Percentiles rank a stretch among this genome's conserved stretches.
phyloP scores from a whole-genome alignment of 352 stramenopile genomes.

The Thalassiosira hispida region DNA sequence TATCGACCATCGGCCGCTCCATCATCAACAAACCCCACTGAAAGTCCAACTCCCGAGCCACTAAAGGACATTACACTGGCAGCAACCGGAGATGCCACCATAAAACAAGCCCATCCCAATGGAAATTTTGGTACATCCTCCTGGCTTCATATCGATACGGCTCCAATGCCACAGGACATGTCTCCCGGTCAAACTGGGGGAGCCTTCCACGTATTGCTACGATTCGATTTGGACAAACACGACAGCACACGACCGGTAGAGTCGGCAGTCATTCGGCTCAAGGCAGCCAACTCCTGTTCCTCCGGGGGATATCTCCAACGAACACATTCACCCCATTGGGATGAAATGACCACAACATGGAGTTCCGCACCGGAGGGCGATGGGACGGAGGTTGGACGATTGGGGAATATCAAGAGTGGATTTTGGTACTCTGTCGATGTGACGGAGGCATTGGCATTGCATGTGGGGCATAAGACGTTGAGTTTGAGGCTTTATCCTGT shows the following conservation, averaged over 20 bases:
- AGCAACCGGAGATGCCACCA: conserved; percentile 33
- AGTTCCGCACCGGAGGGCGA: conserved; percentile 28
- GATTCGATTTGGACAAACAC: conserved; percentile 35
- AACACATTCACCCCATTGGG: conserved; percentile 36
- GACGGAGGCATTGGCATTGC: conserved; percentile 7
- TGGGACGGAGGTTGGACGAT: conserved; percentile 33
- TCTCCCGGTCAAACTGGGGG: background rate
- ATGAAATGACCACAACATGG: conserved; percentile 44
- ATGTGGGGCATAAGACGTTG: conserved; percentile 10
- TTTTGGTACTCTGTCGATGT: conserved; percentile 46
- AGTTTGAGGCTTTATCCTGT: conserved; percentile 42
- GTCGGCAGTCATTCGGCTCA: conserved; percentile 39
- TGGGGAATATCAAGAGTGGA: conserved; percentile 25
- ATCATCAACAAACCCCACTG: background rate
- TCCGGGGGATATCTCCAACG: conserved; percentile 36
- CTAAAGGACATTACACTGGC: conserved; percentile 34
- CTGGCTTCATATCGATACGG: conserved; percentile 38
- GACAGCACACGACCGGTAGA: conserved; percentile 20
- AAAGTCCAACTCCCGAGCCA: conserved; percentile 11
- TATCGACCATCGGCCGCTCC: conserved; percentile 3
- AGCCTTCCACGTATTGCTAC: conserved; percentile 36
- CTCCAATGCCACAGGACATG: background rate
- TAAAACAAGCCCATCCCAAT: conserved; percentile 27
- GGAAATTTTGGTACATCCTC: conserved; percentile 32
- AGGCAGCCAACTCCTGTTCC: conserved; percentile 30